phyloP scores from a whole-genome alignment of 176 grass and related monocot genomes.

The Aechmea fasciata region DNA sequence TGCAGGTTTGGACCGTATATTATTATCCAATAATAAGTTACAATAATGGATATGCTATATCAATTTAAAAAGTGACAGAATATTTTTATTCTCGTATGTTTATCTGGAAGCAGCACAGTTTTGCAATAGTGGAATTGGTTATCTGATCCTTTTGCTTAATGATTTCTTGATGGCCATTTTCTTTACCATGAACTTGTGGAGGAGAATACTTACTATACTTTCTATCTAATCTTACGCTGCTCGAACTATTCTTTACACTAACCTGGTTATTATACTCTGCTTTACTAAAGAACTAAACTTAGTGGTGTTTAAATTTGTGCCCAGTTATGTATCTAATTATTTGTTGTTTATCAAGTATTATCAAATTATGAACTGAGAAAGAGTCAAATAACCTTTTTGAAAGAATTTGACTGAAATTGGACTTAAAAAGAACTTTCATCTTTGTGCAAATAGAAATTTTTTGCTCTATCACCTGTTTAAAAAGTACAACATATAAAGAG shows the following conservation, averaged over 20 bases:
- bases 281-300: too few species aligned
- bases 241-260: too few species aligned
- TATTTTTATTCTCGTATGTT: background rate
- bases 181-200: background rate
- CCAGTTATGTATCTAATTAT: background rate
- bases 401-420: background rate
- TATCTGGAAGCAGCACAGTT: too few species aligned
- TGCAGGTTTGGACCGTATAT: conserved; percentile 46
- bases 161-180: background rate
- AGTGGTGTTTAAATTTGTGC: too few species aligned
- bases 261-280: too few species aligned
- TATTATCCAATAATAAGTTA: background rate
- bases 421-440: conserved; percentile 10
- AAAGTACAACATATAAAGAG: background rate
- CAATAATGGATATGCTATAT: background rate
- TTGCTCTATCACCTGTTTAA: background rate
- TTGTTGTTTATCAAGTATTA: background rate
- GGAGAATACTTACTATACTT: too few species aligned
- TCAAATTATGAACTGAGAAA: background rate
- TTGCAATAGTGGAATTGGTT: too few species aligned
- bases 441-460: background rate
- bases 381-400: background rate
- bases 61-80: background rate
- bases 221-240: too few species aligned
- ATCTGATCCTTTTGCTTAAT: background rate